Evolutionary conservation across 192 early-diverging fungal genomes (phyloP), one percentile per base, ranked within the genome.

Genomic region (Obelidium mucronatum): DNA sequence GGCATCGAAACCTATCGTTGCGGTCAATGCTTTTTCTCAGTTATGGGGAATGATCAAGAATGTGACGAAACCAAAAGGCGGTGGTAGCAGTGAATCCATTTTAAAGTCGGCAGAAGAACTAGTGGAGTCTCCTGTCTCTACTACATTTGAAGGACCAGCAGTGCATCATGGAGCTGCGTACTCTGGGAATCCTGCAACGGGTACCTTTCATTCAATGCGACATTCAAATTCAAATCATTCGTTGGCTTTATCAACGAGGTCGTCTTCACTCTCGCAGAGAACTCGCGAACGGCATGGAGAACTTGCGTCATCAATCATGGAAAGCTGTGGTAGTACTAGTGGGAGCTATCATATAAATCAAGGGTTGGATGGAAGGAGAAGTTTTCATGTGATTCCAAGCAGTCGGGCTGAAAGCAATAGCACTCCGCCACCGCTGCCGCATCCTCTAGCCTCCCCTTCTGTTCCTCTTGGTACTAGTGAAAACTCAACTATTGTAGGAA

Each of bases 31-130:
- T 31, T 74, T 74, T 63, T 60, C 72, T 11, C 72, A 74, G 8
- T 40, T 74, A 11, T 74, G 72, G 72, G 72, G 72, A 60, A 74
- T 74, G 72, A 40, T 74, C 36, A 74, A 74, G 33, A 74, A 48
- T 13, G 72, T 58, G 24, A 62, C 72, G 24, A 33, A 39, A 31
- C 61, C 61, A 15, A 63, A 63, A 36, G 26, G n/a, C 26, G 55
- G 55, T 19, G 26, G 28, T 24, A 58, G 42, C 17, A 44, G 17
- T 44, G 42, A 44, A 44, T 5, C 6, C 42, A n/a, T n/a, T n/a
- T 17, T 44, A 44, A 17, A 5, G 24, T 15, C 8, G 6, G n/a
- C 55, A 28, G n/a, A n/a, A n/a, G n/a, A 24, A 24, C 24, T 58
- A 24, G 55, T 58, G 55, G 55, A 58, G 6, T 58, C 55, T 15